phyloP scores from a whole-genome alignment of 2,329 filamentous ascomycete genomes.

The Microascus cirrosus region DNA sequence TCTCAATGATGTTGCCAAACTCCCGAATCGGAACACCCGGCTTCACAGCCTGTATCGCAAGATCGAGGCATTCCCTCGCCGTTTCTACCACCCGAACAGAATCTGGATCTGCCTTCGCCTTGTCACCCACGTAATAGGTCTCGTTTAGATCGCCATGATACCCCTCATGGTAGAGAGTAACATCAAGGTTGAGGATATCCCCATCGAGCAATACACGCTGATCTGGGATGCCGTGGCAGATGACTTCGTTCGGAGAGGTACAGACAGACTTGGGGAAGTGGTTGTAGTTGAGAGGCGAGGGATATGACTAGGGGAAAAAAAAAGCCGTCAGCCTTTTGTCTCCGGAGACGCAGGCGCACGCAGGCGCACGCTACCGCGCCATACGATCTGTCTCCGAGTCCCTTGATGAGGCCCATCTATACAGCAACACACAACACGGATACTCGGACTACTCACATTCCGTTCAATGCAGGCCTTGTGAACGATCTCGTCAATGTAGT shows the following conservation, averaged over 20 bases:
- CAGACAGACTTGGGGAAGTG: constrained; percentile 97
- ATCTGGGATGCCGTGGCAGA: constrained; percentile 97
- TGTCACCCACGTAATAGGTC: constrained; percentile 94
- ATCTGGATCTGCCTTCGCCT: constrained; percentile 72
- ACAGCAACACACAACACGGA: not conserved
- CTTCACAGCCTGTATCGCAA: constrained; percentile 84
- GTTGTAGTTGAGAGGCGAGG: constrained; percentile 89
- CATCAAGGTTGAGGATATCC: constrained; percentile 95
- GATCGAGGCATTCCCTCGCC: constrained; percentile 78
- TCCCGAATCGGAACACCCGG: constrained; percentile 88
- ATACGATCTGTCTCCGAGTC: no score
- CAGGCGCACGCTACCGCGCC: not conserved
- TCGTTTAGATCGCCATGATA: constrained; percentile 97
- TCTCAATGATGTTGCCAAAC: constrained; percentile 90
- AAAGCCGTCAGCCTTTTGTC: not conserved
- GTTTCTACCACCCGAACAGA: constrained; percentile 85
- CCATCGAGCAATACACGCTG: constrained; percentile 78
- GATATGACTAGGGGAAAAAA: constrained; percentile 58
- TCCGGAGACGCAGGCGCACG: no score
- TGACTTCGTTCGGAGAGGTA: constrained; percentile 92
- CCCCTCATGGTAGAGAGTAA: constrained; percentile 86
- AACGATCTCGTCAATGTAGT: constrained; percentile 88
- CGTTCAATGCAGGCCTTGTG: constrained; percentile 92
- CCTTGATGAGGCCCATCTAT: not conserved
- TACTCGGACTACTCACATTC: constrained; percentile 49